These are phyloP conservation scores for Citrus maxima DNA, from an alignment of 345 rosid species.

Conservation along the genomic window DNA sequence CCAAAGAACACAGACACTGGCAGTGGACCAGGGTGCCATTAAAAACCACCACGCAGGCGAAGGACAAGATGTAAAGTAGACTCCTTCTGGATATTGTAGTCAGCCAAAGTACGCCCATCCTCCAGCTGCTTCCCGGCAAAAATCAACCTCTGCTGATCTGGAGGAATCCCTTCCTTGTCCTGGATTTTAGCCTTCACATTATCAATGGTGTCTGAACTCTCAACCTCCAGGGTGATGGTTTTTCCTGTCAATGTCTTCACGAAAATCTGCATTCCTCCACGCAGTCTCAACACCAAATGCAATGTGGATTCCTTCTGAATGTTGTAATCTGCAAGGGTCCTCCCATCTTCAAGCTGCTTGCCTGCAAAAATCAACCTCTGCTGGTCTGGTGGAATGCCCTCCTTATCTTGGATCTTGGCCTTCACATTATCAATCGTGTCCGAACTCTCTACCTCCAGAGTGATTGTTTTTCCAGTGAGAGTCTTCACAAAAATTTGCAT, in stretches of 20 bases:
- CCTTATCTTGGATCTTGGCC: constrained; percentile 41
- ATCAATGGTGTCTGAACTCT: constrained; percentile 40
- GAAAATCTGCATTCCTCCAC: constrained; percentile 50
- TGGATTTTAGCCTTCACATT: constrained; percentile 40
- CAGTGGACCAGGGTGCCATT: background rate
- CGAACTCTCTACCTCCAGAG: constrained; percentile 36
- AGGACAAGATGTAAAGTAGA: constrained; percentile 55
- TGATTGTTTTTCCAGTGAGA: constrained; percentile 36
- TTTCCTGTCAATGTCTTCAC: constrained; percentile 43
- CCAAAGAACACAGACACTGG: too few relatives aligned
- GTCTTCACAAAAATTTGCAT: constrained; percentile 44
- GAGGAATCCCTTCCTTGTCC: constrained; percentile 47
- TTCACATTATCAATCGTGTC: constrained; percentile 37
- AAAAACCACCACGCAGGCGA: constrained; percentile 56
- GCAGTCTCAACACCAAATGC: constrained; percentile 32
- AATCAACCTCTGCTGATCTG: constrained; percentile 45
- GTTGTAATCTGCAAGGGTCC: constrained; percentile 37
- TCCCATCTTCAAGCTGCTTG: constrained; percentile 40
- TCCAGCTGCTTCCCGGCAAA: constrained; percentile 46
- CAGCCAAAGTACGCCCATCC: constrained; percentile 44
- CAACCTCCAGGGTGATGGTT: constrained; percentile 42
- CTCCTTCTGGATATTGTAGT: constrained; percentile 50
- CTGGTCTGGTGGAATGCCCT: constrained; percentile 41
- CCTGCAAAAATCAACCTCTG: constrained; percentile 42
- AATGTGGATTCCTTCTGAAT: constrained; percentile 42